These are phyloP conservation scores for Trypanosomatidae sp. DNA, from an alignment of 208 protist species.

Conservation along the genomic window DNA sequence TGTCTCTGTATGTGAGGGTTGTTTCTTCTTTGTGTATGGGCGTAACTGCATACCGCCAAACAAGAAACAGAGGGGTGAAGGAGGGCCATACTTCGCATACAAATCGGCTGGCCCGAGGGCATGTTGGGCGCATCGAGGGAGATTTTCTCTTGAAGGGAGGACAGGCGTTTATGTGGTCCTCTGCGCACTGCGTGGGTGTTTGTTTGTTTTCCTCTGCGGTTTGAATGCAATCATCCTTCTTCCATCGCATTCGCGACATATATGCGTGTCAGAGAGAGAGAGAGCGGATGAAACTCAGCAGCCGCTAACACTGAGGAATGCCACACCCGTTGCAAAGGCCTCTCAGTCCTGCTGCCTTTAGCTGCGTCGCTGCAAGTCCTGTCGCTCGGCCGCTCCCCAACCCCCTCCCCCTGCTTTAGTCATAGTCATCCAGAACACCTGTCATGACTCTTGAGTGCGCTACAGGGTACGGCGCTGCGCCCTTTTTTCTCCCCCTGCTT, in stretches of 20 bases:
- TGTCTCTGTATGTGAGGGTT: slow-evolving; percentile 4
- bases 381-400: background rate
- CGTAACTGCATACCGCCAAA: background rate
- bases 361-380: background rate
- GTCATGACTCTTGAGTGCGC: background rate
- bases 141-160: too few species aligned
- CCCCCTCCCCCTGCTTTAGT: too few species aligned
- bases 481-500: background rate
- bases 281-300: background rate
- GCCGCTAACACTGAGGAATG: background rate
- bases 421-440: background rate
- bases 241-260: background rate
- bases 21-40: background rate
- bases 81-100: too few species aligned
- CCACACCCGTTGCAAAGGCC: background rate
- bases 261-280: background rate
- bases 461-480: background rate
- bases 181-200: slow-evolving; percentile 7
- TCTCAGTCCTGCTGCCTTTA: background rate
- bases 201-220: slow-evolving; percentile 9
- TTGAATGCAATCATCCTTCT: background rate
- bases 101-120: too few species aligned
- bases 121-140: too few species aligned
- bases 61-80: background rate
- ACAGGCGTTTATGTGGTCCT: background rate